A percentile compares a stretch with the other conserved stretches of the same genome.
Evolutionary conservation across 352 stramenopile species (phyloP).

Genomic region (Thraustotheca clavata): DNA sequence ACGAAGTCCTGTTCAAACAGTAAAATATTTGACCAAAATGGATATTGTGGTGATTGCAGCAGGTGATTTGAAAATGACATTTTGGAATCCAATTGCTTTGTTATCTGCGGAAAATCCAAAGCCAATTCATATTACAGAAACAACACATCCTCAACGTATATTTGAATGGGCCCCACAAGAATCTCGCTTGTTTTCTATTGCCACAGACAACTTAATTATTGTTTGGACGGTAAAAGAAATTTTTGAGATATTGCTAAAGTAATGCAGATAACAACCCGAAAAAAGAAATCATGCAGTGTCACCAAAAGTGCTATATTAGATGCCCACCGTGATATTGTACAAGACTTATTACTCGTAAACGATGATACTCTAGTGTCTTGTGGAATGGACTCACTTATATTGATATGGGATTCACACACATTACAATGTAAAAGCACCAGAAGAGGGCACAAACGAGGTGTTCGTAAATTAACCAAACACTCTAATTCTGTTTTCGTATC

Average conservation of each 20-base stretch:
- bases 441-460: conserved; percentile 48
- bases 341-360: conserved; percentile 69
- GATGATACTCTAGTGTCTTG: conserved; percentile 55
- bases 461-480: conserved; percentile 51
- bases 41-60: conserved; percentile 63
- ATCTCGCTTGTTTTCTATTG: conserved; percentile 60
- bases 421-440: conserved; percentile 39
- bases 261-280: not conserved
- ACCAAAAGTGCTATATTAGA: conserved; percentile 28
- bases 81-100: conserved; percentile 57
- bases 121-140: conserved; percentile 59
- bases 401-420: conserved; percentile 54
- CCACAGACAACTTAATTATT: conserved; percentile 53
- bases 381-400: conserved; percentile 69
- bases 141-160: conserved; percentile 52
- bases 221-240: conserved; percentile 38
- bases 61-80: conserved; percentile 69
- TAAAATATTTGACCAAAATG: conserved; percentile 53
- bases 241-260: not conserved
- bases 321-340: conserved; percentile 57
- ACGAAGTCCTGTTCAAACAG: conserved; percentile 50
- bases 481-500: conserved; percentile 64
- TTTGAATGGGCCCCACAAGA: conserved; percentile 54
- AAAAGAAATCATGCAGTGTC: not conserved
- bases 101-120: conserved; percentile 46